A percentile compares a stretch with the other conserved stretches of the same genome.
Evolutionary conservation across 495 filamentous ascomycete species (phyloP).

Genomic region (Penicillium ucsense): DNA sequence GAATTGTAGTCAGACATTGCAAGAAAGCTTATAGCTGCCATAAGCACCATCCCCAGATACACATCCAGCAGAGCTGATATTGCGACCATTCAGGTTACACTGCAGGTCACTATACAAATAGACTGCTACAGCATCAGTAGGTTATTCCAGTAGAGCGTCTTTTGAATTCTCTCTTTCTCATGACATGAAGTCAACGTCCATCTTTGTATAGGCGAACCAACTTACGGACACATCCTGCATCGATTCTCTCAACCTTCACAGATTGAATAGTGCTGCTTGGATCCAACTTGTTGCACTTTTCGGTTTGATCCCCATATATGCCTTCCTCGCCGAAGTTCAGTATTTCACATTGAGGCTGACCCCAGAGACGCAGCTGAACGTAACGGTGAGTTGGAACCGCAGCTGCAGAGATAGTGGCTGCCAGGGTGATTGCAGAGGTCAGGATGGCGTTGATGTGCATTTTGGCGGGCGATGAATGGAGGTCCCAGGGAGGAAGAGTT

Average conservation of each 20-base stretch:
- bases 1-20: background rate
- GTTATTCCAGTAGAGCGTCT: too few species aligned
- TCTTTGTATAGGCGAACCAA: too few species aligned
- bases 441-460: background rate
- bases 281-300: background rate
- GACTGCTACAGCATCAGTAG: background rate
- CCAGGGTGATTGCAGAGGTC: background rate
- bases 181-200: background rate
- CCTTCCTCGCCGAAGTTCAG: slow-evolving; percentile 1
- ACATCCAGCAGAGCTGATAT: background rate
- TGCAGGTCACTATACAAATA: slow-evolving; percentile 1
- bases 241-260: background rate
- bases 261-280: background rate
- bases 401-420: background rate
- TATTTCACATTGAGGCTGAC: background rate
- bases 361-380: background rate
- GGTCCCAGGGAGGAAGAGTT: background rate
- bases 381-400: background rate
- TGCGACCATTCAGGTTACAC: background rate
- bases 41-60: background rate
- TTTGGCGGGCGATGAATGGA: background rate
- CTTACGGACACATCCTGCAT: background rate
- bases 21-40: background rate
- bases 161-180: background rate
- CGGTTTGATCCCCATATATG: background rate